Conservation (phyloP, 345 rosid species). For the Turritis glabra region DNA sequence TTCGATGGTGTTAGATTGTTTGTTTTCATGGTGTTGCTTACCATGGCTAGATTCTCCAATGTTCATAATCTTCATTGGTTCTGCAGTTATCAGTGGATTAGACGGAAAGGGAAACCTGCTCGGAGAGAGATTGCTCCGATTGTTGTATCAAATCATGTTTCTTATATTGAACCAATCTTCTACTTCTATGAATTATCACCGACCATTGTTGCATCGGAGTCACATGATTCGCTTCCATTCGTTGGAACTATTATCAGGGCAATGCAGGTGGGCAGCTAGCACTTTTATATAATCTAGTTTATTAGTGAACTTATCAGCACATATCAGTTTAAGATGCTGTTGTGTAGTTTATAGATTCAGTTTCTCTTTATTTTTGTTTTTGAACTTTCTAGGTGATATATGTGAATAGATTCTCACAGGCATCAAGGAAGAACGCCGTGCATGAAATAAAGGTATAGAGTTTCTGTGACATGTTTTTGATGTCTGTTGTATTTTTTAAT, state of each 20-base stretch:
- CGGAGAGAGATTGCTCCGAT: constrained; percentile 86
- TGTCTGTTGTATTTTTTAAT: not conserved
- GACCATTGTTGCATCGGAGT: constrained; percentile 89
- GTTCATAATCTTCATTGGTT: not conserved
- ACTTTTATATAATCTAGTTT: not conserved
- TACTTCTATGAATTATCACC: constrained; percentile 91
- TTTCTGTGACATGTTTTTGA: constrained; percentile 41
- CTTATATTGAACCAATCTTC: constrained; percentile 91
- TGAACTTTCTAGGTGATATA: constrained; percentile 75
- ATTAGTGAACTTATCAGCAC: not conserved
- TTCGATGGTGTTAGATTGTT: not conserved
- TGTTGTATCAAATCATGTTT: constrained; percentile 90
- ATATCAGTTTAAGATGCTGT: not conserved
- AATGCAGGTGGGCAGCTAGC: constrained; percentile 68
- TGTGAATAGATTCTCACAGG: constrained; percentile 81
- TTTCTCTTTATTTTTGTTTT: not conserved
- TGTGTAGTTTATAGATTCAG: not conserved
- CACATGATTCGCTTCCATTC: constrained; percentile 88
- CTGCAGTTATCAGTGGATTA: constrained; percentile 93
- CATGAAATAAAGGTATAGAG: constrained; percentile 89
- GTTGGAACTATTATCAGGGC: constrained; percentile 99
- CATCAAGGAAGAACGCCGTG: constrained; percentile 89
- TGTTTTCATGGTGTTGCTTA: not conserved
- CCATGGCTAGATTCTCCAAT: not conserved
- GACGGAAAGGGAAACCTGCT: constrained; percentile 88